These are phyloP conservation scores for Colletotrichum liaoningense DNA, from an alignment of 2,329 filamentous ascomycete genomes.

Conservation along the genomic window DNA sequence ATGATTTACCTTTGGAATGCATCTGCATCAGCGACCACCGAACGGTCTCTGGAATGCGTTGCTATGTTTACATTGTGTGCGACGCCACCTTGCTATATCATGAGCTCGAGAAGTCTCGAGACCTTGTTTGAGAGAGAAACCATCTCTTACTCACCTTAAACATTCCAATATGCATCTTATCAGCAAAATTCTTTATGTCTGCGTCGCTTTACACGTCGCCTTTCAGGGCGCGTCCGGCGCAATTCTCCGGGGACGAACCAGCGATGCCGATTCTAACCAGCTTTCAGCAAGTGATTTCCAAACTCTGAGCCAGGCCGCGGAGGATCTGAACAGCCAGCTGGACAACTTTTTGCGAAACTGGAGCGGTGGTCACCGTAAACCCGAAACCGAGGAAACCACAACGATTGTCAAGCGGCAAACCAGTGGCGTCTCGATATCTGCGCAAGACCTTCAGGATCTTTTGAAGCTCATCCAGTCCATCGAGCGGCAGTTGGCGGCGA, in stretches of 20 bases:
- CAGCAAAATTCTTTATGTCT: conserved; percentile 20
- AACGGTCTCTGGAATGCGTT: conserved; percentile 33
- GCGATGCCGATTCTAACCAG: conserved; percentile 11
- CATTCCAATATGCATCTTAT: conserved; percentile 34
- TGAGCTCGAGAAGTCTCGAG: conserved; percentile 32
- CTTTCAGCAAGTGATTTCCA: conserved; percentile 8
- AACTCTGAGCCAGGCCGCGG: neutral
- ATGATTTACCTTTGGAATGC: conserved; percentile 28
- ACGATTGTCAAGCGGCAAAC: conserved; percentile 20
- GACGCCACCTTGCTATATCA: conserved; percentile 32
- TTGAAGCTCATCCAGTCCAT: conserved; percentile 31
- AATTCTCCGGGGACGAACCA: conserved; percentile 31
- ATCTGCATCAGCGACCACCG: conserved; percentile 12
- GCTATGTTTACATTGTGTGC: conserved; percentile 13
- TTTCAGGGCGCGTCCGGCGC: conserved; percentile 33
- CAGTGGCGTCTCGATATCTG: conserved; percentile 8
- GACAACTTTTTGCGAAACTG: conserved; percentile 14
- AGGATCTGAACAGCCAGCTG: conserved; percentile 24
- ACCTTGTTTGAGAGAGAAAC: neutral
- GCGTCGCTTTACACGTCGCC: conserved; percentile 26
- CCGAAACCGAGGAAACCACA: neutral
- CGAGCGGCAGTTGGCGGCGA: conserved; percentile 17
- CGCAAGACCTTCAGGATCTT: conserved; percentile 22
- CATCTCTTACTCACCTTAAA: conserved; percentile 7
- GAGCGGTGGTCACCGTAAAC: conserved; percentile 7